These are phyloP conservation scores for Gymnopilus junonius DNA, from an alignment of 768 basidiomycete genomes.

Conservation along the genomic window DNA sequence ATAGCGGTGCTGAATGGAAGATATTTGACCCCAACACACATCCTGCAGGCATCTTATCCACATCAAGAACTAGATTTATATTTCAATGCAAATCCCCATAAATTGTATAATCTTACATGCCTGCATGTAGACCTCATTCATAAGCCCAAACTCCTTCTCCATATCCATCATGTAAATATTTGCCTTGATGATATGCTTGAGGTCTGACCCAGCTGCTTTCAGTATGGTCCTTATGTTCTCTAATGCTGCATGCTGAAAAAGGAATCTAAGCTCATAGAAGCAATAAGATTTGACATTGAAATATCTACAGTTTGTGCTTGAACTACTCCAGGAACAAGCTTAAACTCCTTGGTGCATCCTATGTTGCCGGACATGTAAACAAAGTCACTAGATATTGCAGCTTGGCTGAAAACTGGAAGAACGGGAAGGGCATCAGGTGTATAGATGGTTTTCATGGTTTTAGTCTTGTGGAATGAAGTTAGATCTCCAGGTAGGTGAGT, in stretches of 20 bases:
- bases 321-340: conserved; percentile 17
- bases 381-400: not conserved
- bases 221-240: not conserved
- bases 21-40: conserved; percentile 57
- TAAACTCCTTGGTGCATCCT: conserved; percentile 35
- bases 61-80: conserved; percentile 47
- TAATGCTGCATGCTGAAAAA: not conserved
- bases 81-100: too few species aligned
- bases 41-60: conserved; percentile 54
- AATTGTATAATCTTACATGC: too few species aligned
- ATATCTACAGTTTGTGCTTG: not conserved
- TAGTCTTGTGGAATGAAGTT: too few species aligned
- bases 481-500: too few species aligned
- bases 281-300: not conserved
- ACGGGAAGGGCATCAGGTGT: conserved; percentile 6
- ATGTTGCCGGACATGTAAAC: conserved; percentile 44
- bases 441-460: conserved; percentile 18
- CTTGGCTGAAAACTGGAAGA: conserved; percentile 13
- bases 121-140: too few species aligned
- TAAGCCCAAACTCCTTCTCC: conserved; percentile 28
- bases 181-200: conserved; percentile 43
- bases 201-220: conserved; percentile 40
- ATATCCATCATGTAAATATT: conserved; percentile 44
- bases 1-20: conserved; percentile 58
- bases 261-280: not conserved